Evolutionary conservation across 495 filamentous ascomycete species (phyloP), one percentile per base, ranked within the genome.

Genomic region (Lasiosphaeria hispida): DNA sequence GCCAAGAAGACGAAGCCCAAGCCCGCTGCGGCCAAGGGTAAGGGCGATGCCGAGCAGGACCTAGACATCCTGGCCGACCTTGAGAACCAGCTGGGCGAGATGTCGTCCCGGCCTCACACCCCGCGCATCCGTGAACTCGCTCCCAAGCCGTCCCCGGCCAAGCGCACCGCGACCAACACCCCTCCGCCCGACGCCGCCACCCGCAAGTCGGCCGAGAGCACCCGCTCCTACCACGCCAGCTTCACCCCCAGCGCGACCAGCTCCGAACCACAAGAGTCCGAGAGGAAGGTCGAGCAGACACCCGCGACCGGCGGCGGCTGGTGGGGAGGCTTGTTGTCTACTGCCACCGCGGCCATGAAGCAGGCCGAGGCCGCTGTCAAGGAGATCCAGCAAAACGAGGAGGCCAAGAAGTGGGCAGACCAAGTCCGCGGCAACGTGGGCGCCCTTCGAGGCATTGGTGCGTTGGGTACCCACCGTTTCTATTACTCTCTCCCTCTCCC

Each of bases 361-460:
- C 90, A 92, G 68, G 94, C 95, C 34, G 91, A 97, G 71, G 91
- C 86, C 13, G 85, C 92, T 1, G 92, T 96, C 48, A 96, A 96
- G 68, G 91, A 96, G 68, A 91, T 97, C 40, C 90, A 95, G 69
- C 88, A 91, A 65, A 96, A 96, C 58, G 92, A 98, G 72, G 94
- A 98, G 70, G 94, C 92, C 40, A 90, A 91, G 74, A 86, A 88
- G 72, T 97, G 94, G 94, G 94, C 92, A 6, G 88, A 92, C 57
- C 93, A 97, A 68, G 89, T 97, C 40, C 88, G 87, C 69, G 92
- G 91, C 42, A 97, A 97, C 70, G 90, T 96, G 17, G 89, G 88
- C 34, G 89, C 85, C 34, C 70, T 98, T 10, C 81, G 80, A 47
- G 91, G 88, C 42, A 76, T 96, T 48, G 89, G 94, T 97, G 83